These are phyloP conservation scores for Parathielavia appendiculata DNA, from an alignment of 495 filamentous ascomycete species.

Conservation along the genomic window DNA sequence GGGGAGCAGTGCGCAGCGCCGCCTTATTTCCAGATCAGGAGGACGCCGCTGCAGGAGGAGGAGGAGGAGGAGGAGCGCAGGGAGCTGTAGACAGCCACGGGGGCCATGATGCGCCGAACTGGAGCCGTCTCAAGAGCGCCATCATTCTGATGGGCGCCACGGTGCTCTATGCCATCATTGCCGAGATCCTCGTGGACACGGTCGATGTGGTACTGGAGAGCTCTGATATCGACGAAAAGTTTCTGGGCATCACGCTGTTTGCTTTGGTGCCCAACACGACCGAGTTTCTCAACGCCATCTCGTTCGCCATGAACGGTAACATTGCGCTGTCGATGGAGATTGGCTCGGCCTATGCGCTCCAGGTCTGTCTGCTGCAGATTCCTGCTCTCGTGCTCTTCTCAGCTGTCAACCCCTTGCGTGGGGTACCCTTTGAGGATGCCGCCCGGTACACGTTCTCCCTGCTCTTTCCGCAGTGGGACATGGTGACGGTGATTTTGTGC, in stretches of 20 bases:
- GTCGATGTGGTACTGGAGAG: slow-evolving; percentile 90
- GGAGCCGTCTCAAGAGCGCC: slow-evolving; percentile 85
- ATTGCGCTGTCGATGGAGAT: slow-evolving; percentile 99
- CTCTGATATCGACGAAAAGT: slow-evolving; percentile 93
- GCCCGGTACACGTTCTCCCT: slow-evolving; percentile 80
- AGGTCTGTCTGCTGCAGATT: slow-evolving; percentile 96
- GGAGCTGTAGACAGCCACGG: slow-evolving; percentile 50
- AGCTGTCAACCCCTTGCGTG: slow-evolving; percentile 47
- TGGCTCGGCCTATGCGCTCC: slow-evolving; percentile 91
- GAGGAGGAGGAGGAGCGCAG: slow-evolving; percentile 37
- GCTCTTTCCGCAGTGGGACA: slow-evolving; percentile 98
- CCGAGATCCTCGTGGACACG: slow-evolving; percentile 93
- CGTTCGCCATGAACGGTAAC: slow-evolving; percentile 99
- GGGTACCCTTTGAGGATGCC: slow-evolving; percentile 48
- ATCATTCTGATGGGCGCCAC: slow-evolving; percentile 87
- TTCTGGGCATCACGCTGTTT: slow-evolving; percentile 94
- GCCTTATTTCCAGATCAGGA: slow-evolving; percentile 41
- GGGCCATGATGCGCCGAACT: slow-evolving; percentile 97
- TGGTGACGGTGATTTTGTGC: slow-evolving; percentile 95
- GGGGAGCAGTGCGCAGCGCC: slow-evolving; percentile 29
- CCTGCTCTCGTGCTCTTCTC: slow-evolving; percentile 90
- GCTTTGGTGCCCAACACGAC: slow-evolving; percentile 97
- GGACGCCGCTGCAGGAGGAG: slow-evolving; percentile 34
- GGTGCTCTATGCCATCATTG: slow-evolving; percentile 88
- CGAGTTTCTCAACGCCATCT: slow-evolving; percentile 98